Evolutionary conservation across 495 filamentous ascomycete species (phyloP), one percentile per base, ranked within the genome.

Genomic region (Massariosphaeria phaeospora): DNA sequence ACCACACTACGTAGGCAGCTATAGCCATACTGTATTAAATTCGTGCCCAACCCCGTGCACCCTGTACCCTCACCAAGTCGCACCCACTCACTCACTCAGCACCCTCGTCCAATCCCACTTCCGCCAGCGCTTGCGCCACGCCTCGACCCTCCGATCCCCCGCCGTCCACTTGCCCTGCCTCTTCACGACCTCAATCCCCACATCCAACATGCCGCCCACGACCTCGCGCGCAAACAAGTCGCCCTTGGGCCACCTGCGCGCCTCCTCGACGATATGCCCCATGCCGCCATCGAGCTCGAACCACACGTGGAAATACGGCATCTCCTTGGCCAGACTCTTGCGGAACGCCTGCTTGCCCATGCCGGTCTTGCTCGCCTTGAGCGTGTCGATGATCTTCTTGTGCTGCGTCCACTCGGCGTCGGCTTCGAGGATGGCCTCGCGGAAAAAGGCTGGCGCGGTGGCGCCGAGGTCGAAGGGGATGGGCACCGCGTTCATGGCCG

Each of bases 221-320:
- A 94, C 77, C 73, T 96, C 94, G 38, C 93, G 73, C 1, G 91
- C 93, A 71, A 98, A 98, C 41, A 96, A 70, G 73, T 98, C 93
- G 1, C 91, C 91, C 58, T 78, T 84, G 1, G 94, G 94, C 93
- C 94, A 98, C 48, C 84, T 75, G 52, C 83, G 80, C 35, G 79
- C 74, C 65, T 97, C 89, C 70, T 98, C 93, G 9, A 98, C 85
- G 25, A 98, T 77, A 66, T 98, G 93, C 0, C 89, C 93, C 48
- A 98, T 66, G 1, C 93, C 93, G 3, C 94, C 94, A 66, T 97
- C 89, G 6, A 98, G 70, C 54, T 82, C 79, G 66, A 97, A 96
- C 90, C 90, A 98, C 13, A 89, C 91, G 55, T 98, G 93, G 69
- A 98, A 97, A 67, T 98, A 98, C 21, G 93, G 93, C 90, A 95